These are phyloP conservation scores for Pleurotus djamor DNA, from an alignment of 768 basidiomycete species.

Conservation along the genomic window DNA sequence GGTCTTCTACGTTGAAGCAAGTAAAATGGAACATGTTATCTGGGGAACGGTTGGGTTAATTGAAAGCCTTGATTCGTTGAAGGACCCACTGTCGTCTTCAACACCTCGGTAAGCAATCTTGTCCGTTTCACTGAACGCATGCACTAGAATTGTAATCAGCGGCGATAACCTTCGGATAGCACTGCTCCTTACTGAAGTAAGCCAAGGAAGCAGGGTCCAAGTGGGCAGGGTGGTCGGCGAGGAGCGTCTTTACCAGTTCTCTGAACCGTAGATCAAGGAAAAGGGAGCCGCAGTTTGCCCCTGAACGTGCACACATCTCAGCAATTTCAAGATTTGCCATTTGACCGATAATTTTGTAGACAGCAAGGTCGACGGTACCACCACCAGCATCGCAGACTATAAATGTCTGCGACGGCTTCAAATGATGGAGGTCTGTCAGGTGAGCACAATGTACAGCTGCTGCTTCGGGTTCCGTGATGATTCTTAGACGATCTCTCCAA, in stretches of 20 bases:
- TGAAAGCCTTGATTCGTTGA: background rate
- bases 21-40: conserved; percentile 87
- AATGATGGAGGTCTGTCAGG: conserved; percentile 74
- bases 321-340: conserved; percentile 85
- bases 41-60: conserved; percentile 22
- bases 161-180: conserved; percentile 4
- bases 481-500: conserved; percentile 81
- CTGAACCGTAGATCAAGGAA: conserved; percentile 88
- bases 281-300: conserved; percentile 84
- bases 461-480: conserved; percentile 84
- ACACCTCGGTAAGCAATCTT: conserved; percentile 76
- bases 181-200: conserved; percentile 56
- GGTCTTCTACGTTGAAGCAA: conserved; percentile 86
- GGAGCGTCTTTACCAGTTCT: conserved; percentile 70
- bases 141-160: conserved; percentile 40
- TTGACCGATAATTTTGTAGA: conserved; percentile 80
- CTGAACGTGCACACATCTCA: conserved; percentile 85
- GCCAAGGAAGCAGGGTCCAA: conserved; percentile 79
- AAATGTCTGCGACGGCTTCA: conserved; percentile 81
- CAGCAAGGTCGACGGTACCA: conserved; percentile 47
- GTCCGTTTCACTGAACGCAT: conserved; percentile 86
- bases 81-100: conserved; percentile 64
- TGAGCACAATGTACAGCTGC: conserved; percentile 91
- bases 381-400: conserved; percentile 93
- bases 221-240: conserved; percentile 84